Evolutionary conservation across 345 rosid genomes (phyloP).

Genomic region (Ricinus communis): DNA sequence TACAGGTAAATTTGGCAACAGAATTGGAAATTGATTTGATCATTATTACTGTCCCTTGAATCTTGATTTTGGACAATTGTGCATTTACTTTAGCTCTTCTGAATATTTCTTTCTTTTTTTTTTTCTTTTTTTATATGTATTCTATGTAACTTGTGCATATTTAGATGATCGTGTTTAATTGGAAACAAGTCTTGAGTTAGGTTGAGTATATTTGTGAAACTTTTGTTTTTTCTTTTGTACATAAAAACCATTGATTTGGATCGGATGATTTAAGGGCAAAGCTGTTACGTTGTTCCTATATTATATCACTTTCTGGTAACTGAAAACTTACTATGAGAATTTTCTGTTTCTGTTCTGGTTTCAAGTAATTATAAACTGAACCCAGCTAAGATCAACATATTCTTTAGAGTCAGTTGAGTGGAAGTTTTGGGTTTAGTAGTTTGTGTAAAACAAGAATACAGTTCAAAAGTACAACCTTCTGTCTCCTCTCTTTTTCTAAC

Average conservation of each 20-base stretch:
- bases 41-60: slow-evolving; percentile 8
- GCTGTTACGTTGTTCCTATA: neutral
- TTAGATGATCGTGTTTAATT: neutral
- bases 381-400: neutral
- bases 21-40: too few species aligned
- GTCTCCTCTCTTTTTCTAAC: neutral
- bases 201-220: neutral
- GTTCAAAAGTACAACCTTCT: neutral
- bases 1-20: slow-evolving; percentile 2
- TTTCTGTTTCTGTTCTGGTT: slow-evolving; percentile 1
- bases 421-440: neutral
- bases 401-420: neutral
- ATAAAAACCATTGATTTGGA: neutral
- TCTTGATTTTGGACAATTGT: slow-evolving; percentile 20
- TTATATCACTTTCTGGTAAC: slow-evolving; percentile 1
- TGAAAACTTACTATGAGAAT: neutral
- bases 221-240: neutral
- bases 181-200: slow-evolving; percentile 10
- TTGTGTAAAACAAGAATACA: neutral
- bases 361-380: neutral
- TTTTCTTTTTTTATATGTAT: neutral
- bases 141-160: neutral
- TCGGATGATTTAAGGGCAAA: slow-evolving; percentile 1
- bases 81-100: neutral
- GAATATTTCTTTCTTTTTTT: neutral